A percentile compares a stretch with the other conserved stretches of the same genome.
Evolutionary conservation across 75 land plant species (phyloP).

Genomic region (Cupressus sempervirens): DNA sequence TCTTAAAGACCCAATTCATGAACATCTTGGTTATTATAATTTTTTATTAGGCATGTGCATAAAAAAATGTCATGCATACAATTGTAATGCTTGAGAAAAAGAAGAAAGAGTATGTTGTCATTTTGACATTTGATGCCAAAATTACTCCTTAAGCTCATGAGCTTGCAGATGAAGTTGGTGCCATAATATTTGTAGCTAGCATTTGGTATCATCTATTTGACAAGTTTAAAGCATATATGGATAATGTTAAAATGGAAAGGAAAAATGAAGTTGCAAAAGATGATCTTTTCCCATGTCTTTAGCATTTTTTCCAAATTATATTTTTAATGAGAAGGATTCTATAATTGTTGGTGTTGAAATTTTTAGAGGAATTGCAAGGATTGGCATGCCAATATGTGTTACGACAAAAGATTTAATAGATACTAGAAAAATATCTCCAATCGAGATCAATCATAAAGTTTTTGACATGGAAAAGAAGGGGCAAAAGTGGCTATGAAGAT

Average conservation of each 20-base stretch:
- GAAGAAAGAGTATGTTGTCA: too few relatives aligned
- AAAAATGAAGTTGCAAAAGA: slow-evolving; percentile 86
- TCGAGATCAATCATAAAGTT: slow-evolving; percentile 85
- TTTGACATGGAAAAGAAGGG: slow-evolving; percentile 87
- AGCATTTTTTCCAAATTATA: slow-evolving; percentile 71
- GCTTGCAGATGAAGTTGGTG: slow-evolving; percentile 30
- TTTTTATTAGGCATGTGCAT: too few relatives aligned
- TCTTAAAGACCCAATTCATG: too few relatives aligned
- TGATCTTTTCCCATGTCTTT: slow-evolving; percentile 87
- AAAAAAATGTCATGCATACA: too few relatives aligned
- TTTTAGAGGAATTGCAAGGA: slow-evolving; percentile 71
- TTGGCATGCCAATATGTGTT: slow-evolving; percentile 90
- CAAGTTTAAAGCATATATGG: slow-evolving; percentile 90
- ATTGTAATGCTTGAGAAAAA: too few relatives aligned
- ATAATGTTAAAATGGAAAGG: slow-evolving; percentile 64
- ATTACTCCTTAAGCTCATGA: too few relatives aligned
- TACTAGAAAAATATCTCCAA: slow-evolving; percentile 83
- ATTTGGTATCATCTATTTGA: slow-evolving; percentile 96
- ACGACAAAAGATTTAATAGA: slow-evolving; percentile 76
- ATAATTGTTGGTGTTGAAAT: slow-evolving; percentile 88
- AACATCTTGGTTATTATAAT: too few relatives aligned
- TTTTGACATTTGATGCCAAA: too few relatives aligned
- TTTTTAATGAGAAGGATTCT: slow-evolving; percentile 94
- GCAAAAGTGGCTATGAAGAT: slow-evolving; percentile 80
- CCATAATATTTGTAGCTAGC: slow-evolving; percentile 86